Percentiles rank a stretch among this genome's conserved stretches.
Evolutionary conservation across 1,284 basidiomycete species (phyloP).

Genomic region (Flammula alnicola): DNA sequence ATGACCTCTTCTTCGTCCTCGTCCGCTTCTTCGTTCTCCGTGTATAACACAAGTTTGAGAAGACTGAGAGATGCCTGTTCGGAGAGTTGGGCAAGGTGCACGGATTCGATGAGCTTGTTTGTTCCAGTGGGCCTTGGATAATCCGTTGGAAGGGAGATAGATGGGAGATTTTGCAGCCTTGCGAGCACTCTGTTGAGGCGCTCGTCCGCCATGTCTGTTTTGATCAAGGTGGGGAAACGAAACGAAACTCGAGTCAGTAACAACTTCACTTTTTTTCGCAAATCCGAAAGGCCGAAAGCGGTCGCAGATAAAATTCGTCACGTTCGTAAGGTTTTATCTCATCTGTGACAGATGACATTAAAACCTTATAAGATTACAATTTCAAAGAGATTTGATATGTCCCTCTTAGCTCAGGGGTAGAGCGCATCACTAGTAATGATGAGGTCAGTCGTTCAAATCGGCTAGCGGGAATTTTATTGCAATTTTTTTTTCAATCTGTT

Average conservation of each 20-base stretch:
- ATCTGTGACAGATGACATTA: too few species aligned
- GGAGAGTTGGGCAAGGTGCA: constrained; percentile 67
- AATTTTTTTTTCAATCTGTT: too few species aligned
- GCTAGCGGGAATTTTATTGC: too few species aligned
- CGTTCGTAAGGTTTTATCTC: too few species aligned
- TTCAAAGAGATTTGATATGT: too few species aligned
- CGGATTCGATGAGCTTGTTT: constrained; percentile 81
- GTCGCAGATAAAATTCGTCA: too few species aligned
- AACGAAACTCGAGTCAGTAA: constrained; percentile 19
- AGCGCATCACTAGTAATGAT: too few species aligned
- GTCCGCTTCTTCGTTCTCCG: constrained; percentile 60
- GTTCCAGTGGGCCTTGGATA: constrained; percentile 86
- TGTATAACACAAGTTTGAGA: constrained; percentile 78
- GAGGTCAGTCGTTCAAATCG: too few species aligned
- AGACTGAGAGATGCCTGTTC: constrained; percentile 72
- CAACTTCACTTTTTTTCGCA: not conserved
- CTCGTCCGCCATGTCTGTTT: constrained; percentile 38
- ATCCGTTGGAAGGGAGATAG: constrained; percentile 94
- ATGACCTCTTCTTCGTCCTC: constrained; percentile 53
- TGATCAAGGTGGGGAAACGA: constrained; percentile 7
- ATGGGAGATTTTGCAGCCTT: constrained; percentile 79
- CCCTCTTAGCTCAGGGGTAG: too few species aligned
- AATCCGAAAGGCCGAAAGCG: constrained; percentile 6
- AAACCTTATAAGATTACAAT: too few species aligned
- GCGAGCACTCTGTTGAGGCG: constrained; percentile 59